Evolutionary conservation across 2,329 filamentous ascomycete species (phyloP).

Genomic region (Colletotrichum liaoningense): DNA sequence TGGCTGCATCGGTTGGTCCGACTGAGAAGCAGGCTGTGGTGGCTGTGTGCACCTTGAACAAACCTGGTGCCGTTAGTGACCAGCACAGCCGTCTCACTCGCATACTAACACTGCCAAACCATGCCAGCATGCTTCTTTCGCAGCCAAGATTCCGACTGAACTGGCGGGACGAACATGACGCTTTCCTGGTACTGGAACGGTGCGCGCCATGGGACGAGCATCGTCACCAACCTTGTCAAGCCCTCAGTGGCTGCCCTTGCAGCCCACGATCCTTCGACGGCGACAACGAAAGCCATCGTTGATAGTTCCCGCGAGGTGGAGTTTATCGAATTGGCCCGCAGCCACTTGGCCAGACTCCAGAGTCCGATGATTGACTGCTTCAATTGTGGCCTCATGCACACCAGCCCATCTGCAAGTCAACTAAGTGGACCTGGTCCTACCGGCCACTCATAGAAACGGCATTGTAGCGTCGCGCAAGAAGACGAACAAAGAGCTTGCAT

Average conservation of each 20-base stretch:
- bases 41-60: conserved; percentile 13
- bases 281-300: background rate
- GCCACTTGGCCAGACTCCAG: background rate
- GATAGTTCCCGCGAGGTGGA: conserved; percentile 6
- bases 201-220: background rate
- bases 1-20: conserved; percentile 23
- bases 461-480: background rate
- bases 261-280: conserved; percentile 21
- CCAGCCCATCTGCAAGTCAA: conserved; percentile 5
- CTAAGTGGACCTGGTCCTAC: background rate
- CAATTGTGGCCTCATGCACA: conserved; percentile 4
- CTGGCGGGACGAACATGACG: conserved; percentile 2
- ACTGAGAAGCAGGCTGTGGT: conserved; percentile 21
- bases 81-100: conserved; percentile 21
- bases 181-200: background rate
- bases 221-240: background rate
- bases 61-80: background rate
- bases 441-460: background rate
- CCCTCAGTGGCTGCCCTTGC: conserved; percentile 29
- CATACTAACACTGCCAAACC: conserved; percentile 10
- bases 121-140: background rate
- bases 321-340: background rate
- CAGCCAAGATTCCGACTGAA: background rate
- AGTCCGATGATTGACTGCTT: conserved; percentile 7
- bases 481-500: conserved; percentile 24